A percentile compares a stretch with the other conserved stretches of the same genome.
Evolutionary conservation across 2,329 filamentous ascomycete genomes (phyloP).

Genomic region (Lasiodiplodia sp.): DNA sequence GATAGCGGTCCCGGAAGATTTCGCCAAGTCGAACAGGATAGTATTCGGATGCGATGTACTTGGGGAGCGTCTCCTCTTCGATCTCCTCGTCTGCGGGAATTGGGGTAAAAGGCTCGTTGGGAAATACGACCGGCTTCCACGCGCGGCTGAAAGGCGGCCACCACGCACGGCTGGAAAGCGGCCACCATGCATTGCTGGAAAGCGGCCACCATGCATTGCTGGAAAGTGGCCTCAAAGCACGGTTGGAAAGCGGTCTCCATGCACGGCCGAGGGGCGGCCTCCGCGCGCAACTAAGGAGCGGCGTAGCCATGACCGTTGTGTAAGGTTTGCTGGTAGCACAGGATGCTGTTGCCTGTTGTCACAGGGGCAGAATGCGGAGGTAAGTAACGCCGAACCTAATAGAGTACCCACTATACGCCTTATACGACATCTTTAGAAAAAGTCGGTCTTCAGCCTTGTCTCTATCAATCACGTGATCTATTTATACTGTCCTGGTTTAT

Average conservation of each 20-base stretch:
- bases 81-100: conserved; percentile 8
- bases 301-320: not conserved
- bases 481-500: no score
- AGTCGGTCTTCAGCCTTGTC: no score
- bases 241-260: conserved; percentile 3
- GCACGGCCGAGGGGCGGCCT: conserved; percentile 1
- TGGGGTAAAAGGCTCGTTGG: not conserved
- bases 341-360: not conserved
- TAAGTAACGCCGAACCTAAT: no score
- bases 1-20: conserved; percentile 37
- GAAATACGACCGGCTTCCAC: conserved; percentile 17
- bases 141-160: not conserved
- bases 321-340: not conserved
- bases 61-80: conserved; percentile 24
- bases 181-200: conserved; percentile 8
- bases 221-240: not conserved
- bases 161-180: not conserved
- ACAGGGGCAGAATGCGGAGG: not conserved
- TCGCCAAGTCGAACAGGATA: conserved; percentile 39
- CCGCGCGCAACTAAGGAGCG: not conserved
- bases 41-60: conserved; percentile 35
- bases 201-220: not conserved
- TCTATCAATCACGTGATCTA: no score
- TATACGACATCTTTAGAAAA: no score
- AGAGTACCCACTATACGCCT: no score